Evolutionary conservation across 73 alveolate genomes (phyloP), one percentile per base, ranked within the genome.

Genomic region (Blepharisma stoltei): DNA sequence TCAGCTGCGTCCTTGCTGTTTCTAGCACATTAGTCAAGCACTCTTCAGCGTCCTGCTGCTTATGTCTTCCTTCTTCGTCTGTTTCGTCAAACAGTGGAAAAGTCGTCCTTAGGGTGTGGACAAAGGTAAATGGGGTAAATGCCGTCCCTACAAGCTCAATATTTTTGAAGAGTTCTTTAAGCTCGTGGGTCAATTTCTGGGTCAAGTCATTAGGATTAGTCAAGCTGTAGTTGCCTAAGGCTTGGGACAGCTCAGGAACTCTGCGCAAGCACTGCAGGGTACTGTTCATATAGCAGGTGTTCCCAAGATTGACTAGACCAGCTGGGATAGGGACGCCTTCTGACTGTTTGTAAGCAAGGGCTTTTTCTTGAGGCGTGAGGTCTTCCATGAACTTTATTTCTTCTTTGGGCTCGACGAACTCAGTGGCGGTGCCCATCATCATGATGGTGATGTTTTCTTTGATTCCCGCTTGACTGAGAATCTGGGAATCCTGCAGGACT

Each of bases 1-100:
- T 68, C 32, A 82, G 70, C 54, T 89, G 80, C 49, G 41, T 32
- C 88, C 95, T 60, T 79, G 90, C 82, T 37, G 94, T 83, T 67
- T 85, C 76, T 78, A 95, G 54, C 47, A 96, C 69, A 46, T 86
- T 78, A 41, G 94, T 81, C 81, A 88, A 90, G 81, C 98, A 96
- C 81, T 96, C 99, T 67, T 96, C 99, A 23, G 99, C 99, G 80
- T 96, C 99, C 76, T 96, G 94, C 81, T 96, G 95, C 81, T 93
- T 93, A 71, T 87, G 90, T 38, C 84, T 88, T 6, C 97, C 97
- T 20, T 80, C 87, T 14, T 92, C 90, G 53, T 92, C 98, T 27
- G 83, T 90, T 71, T 96, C 98, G 55, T 93, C 98, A 76, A 95
- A 96, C 78, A 87, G 83, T 1, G 99, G 99, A 86, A 84, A 93